These are phyloP conservation scores for Verruconis gallopava DNA, from an alignment of 2,329 filamentous ascomycete species.

Conservation along the genomic window DNA sequence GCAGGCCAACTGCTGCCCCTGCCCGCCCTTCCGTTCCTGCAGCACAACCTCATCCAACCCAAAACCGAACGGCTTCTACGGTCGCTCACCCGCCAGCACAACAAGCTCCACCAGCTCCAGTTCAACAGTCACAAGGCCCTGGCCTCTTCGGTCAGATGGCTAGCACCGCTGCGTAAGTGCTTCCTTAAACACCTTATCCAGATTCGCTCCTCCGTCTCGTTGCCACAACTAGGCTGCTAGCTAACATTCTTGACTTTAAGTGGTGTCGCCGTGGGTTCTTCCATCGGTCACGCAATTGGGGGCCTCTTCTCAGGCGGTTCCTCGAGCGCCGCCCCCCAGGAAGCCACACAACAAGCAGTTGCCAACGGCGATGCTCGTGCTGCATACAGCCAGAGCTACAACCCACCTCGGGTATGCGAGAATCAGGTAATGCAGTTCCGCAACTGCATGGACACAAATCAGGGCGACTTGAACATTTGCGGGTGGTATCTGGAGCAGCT, in stretches of 20 bases:
- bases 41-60: conserved; percentile 46
- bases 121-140: conserved; percentile 50
- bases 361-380: conserved; percentile 23
- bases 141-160: conserved; percentile 96
- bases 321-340: conserved; percentile 23
- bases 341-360: conserved; percentile 39
- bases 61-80: conserved; percentile 40
- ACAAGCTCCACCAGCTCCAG: conserved; percentile 35
- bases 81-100: conserved; percentile 30
- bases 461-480: conserved; percentile 87
- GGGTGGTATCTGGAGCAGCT: conserved; percentile 98
- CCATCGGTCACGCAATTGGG: conserved; percentile 88
- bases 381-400: conserved; percentile 34
- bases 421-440: conserved; percentile 76
- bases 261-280: conserved; percentile 91
- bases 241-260: conserved; percentile 37
- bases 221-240: neutral
- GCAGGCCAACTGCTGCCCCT: conserved; percentile 17
- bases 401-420: conserved; percentile 47
- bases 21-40: conserved; percentile 44
- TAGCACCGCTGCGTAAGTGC: conserved; percentile 84
- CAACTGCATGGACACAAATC: conserved; percentile 89
- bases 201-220: neutral
- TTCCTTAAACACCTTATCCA: neutral
- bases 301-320: conserved; percentile 72